A percentile compares a stretch with the other conserved stretches of the same genome.
These are phyloP conservation scores for Amanita phalloides DNA, from an alignment of 768 basidiomycete genomes.

Conservation along the genomic window DNA sequence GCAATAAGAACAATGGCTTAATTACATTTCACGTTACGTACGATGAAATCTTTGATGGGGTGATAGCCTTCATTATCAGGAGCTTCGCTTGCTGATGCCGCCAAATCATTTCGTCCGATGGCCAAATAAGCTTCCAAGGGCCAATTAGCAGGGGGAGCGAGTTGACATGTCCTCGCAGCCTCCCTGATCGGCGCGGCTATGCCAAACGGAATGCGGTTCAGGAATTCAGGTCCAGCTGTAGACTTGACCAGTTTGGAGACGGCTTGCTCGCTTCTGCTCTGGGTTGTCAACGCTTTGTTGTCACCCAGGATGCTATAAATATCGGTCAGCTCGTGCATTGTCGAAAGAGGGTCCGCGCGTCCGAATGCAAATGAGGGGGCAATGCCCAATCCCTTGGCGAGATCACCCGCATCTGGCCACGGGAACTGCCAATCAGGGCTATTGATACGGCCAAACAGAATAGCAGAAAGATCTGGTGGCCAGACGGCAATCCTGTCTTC, in stretches of 20 bases:
- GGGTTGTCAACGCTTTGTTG: slow-evolving; percentile 32
- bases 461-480: slow-evolving; percentile 69
- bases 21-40: slow-evolving; percentile 18
- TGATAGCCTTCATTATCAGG: slow-evolving; percentile 47
- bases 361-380: slow-evolving; percentile 54
- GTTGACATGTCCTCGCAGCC: slow-evolving; percentile 74
- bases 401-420: slow-evolving; percentile 34
- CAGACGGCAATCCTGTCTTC: slow-evolving; percentile 66
- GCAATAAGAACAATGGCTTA: slow-evolving; percentile 4
- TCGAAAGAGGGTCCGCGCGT: slow-evolving; percentile 43
- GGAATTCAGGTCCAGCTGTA: slow-evolving; percentile 32
- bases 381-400: slow-evolving; percentile 37
- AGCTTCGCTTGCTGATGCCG: slow-evolving; percentile 42
- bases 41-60: slow-evolving; percentile 46
- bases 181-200: slow-evolving; percentile 75
- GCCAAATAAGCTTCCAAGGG: slow-evolving; percentile 54
- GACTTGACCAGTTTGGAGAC: slow-evolving; percentile 44
- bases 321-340: slow-evolving; percentile 40
- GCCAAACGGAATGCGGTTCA: slow-evolving; percentile 55
- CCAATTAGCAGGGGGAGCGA: slow-evolving; percentile 70
- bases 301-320: slow-evolving; percentile 56
- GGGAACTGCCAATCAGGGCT: slow-evolving; percentile 63
- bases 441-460: slow-evolving; percentile 48
- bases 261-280: slow-evolving; percentile 59
- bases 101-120: slow-evolving; percentile 67